These are phyloP conservation scores for Yamadazyma insecticola DNA, from an alignment of 805 yeast species.

Conservation along the genomic window DNA sequence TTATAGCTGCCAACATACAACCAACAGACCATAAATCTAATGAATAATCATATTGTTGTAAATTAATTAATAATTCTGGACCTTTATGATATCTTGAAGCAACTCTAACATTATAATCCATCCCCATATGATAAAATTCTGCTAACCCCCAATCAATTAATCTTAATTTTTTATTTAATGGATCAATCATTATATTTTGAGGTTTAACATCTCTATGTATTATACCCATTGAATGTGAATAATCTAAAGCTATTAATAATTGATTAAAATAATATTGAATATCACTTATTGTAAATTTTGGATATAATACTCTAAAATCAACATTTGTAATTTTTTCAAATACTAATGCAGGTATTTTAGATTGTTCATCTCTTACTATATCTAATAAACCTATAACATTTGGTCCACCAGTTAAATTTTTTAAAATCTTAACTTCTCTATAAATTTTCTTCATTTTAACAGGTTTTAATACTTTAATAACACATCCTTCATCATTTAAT, in stretches of 20 bases:
- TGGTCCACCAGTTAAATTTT: conserved; percentile 81
- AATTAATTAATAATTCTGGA: conserved; percentile 81
- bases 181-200: conserved; percentile 92
- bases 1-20: conserved; percentile 84
- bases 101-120: conserved; percentile 86
- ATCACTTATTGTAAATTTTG: conserved; percentile 69
- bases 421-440: conserved; percentile 83
- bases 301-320: conserved; percentile 83
- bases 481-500: conserved; percentile 59
- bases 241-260: conserved; percentile 77
- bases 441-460: conserved; percentile 90
- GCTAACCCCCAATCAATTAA: conserved; percentile 95
- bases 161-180: conserved; percentile 53
- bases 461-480: conserved; percentile 88
- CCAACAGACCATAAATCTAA: conserved; percentile 90
- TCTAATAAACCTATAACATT: conserved; percentile 73
- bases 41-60: conserved; percentile 82
- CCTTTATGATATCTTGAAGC: conserved; percentile 91
- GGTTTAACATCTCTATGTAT: conserved; percentile 95
- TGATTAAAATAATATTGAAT: conserved; percentile 81
- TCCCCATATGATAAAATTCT: conserved; percentile 85
- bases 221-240: conserved; percentile 88
- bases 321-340: conserved; percentile 81
- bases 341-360: conserved; percentile 82
- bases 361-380: conserved; percentile 80